A percentile compares a stretch with the other conserved stretches of the same genome.
Evolutionary conservation across 2,329 filamentous ascomycete genomes (phyloP).

Genomic region (Trichoderma guizhouense): DNA sequence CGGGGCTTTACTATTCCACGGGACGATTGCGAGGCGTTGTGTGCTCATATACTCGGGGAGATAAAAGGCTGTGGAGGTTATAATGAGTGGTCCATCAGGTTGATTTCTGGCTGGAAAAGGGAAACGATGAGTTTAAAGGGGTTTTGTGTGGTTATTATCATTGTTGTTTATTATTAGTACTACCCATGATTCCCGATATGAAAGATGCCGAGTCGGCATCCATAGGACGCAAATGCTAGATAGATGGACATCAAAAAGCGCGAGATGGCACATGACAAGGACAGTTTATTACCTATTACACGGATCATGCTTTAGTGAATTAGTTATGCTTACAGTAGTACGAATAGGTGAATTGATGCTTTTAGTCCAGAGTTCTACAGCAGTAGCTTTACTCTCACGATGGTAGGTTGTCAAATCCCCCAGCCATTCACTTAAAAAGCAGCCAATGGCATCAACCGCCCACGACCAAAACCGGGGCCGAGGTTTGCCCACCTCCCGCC

Average conservation of each 20-base stretch:
- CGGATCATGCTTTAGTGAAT: not conserved
- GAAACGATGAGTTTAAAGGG: not conserved
- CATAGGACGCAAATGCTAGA: not conserved
- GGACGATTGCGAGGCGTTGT: conserved; percentile 12
- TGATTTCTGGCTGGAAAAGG: not conserved
- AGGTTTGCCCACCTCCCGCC: conserved; percentile 10
- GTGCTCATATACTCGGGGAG: not conserved
- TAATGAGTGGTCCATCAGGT: conserved; percentile 1
- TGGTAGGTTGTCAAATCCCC: not conserved
- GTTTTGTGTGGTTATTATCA: not conserved
- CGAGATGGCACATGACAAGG: not conserved
- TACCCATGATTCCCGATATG: not conserved
- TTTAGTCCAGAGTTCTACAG: not conserved
- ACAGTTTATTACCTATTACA: not conserved
- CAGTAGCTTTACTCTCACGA: not conserved
- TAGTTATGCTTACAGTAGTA: not conserved
- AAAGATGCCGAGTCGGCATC: not conserved
- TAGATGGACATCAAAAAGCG: not conserved
- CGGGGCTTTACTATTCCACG: not conserved
- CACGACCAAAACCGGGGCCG: not conserved
- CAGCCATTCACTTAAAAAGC: not conserved
- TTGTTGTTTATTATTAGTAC: not conserved
- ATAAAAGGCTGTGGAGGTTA: not conserved
- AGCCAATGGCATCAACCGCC: not conserved
- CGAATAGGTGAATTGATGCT: not conserved